Conservation (phyloP, 2,329 filamentous ascomycete genomes). For the Tolypocladium ovalisporum region DNA sequence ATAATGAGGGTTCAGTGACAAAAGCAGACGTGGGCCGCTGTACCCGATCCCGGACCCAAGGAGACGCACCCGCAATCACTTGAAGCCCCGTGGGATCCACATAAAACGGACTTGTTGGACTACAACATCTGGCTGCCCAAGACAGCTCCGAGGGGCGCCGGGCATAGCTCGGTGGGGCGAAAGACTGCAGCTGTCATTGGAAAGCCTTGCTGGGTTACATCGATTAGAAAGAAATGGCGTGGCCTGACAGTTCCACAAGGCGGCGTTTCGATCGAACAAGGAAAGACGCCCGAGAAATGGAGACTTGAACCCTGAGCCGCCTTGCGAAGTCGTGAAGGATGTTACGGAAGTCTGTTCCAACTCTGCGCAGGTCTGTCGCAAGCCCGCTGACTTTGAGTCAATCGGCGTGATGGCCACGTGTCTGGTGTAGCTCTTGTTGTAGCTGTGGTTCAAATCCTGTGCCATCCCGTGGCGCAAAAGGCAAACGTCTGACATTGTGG, state of each 20-base stretch:
- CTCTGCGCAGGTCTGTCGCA: background rate
- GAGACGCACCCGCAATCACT: background rate
- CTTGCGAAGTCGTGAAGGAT: background rate
- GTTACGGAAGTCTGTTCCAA: background rate
- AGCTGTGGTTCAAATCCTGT: too few relatives aligned
- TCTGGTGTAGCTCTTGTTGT: background rate
- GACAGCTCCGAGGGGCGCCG: background rate
- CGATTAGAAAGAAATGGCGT: background rate
- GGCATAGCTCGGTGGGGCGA: background rate
- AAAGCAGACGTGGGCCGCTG: background rate
- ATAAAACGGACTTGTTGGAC: background rate
- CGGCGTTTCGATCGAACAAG: background rate
- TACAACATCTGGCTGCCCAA: background rate
- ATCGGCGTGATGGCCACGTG: background rate
- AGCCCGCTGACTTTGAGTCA: background rate
- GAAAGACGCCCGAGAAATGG: background rate
- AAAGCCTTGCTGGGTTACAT: background rate
- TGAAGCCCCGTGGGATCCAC: background rate
- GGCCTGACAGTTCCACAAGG: background rate
- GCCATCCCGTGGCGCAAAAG: background rate
- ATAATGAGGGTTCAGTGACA: too few relatives aligned
- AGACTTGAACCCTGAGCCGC: background rate
- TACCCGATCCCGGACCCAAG: background rate
- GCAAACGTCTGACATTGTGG: background rate
- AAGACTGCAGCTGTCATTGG: background rate